Percentiles rank a stretch among this genome's conserved stretches.
Evolutionary conservation across 2,329 filamentous ascomycete genomes (phyloP).

Genomic region (Piedraia hortae): DNA sequence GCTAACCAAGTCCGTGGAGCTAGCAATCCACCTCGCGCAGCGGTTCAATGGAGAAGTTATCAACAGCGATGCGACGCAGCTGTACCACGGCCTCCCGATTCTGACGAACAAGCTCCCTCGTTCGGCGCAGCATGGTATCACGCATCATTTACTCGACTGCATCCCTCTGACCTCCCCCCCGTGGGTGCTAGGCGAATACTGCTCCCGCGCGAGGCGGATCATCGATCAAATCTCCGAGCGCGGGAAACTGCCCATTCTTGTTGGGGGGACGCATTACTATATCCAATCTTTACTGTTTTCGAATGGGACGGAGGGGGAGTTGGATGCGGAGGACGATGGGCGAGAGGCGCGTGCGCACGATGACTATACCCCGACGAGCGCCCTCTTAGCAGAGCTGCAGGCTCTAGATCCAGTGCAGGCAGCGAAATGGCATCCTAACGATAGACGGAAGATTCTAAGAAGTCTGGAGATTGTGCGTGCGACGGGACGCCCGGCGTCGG

Average conservation of each 20-base stretch:
- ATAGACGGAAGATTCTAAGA: conserved; percentile 64
- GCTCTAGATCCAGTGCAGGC: conserved; percentile 80
- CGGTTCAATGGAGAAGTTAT: conserved; percentile 79
- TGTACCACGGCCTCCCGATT: conserved; percentile 73
- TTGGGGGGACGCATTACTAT: conserved; percentile 91
- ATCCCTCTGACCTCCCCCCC: conserved; percentile 49
- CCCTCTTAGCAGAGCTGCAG: conserved; percentile 42
- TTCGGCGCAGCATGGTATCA: conserved; percentile 49
- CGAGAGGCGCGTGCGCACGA: conserved; percentile 11
- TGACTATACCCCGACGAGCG: conserved; percentile 30
- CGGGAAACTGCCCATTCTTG: conserved; percentile 63
- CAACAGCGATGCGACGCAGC: conserved; percentile 94
- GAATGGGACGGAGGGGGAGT: conserved; percentile 29
- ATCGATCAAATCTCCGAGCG: conserved; percentile 55
- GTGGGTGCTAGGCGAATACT: conserved; percentile 62
- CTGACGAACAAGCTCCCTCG: conserved; percentile 78
- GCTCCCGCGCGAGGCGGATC: conserved; percentile 34
- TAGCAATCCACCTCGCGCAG: conserved; percentile 66
- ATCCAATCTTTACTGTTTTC: conserved; percentile 68
- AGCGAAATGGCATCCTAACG: conserved; percentile 75
- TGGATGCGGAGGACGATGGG: conserved; percentile 6
- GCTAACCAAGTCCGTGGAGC: conserved; percentile 27
- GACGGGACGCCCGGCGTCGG: conserved; percentile 55
- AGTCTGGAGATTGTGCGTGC: conserved; percentile 75
- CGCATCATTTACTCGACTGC: conserved; percentile 66